Conservation (phyloP, 306 rosid species). For the Malus sylvestris region DNA sequence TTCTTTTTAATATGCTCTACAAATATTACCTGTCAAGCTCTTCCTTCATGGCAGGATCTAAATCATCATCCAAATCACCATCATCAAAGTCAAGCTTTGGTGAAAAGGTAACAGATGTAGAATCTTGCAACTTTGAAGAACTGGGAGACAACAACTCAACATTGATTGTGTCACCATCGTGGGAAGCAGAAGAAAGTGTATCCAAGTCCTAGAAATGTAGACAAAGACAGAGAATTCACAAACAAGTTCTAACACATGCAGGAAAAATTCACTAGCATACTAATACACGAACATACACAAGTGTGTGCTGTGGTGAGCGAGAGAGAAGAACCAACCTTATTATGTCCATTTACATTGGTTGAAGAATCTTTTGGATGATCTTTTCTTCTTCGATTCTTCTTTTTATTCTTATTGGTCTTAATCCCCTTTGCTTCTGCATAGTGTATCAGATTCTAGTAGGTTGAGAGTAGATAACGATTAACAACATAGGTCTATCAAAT, state of each 20-base stretch:
- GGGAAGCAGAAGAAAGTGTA: slow-evolving; percentile 38
- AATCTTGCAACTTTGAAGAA: slow-evolving; percentile 38
- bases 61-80: slow-evolving; percentile 66
- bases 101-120: slow-evolving; percentile 29
- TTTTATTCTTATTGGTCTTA: slow-evolving; percentile 58
- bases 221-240: slow-evolving; percentile 3
- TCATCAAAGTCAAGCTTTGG: slow-evolving; percentile 51
- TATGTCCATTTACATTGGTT: slow-evolving; percentile 35
- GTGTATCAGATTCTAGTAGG: slow-evolving; percentile 11
- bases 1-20: too few relatives aligned
- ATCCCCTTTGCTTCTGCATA: slow-evolving; percentile 56
- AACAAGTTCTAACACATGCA: background rate
- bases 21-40: slow-evolving; percentile 67
- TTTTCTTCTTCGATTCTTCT: slow-evolving; percentile 75
- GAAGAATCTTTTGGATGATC: slow-evolving; percentile 55
- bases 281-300: background rate
- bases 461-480: background rate
- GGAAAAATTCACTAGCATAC: background rate
- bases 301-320: background rate
- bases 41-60: slow-evolving; percentile 86
- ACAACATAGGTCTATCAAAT: background rate
- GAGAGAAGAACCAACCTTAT: slow-evolving; percentile 36
- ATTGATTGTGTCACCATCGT: slow-evolving; percentile 31
- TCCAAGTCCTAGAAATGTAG: slow-evolving; percentile 42
- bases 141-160: slow-evolving; percentile 35